These are phyloP conservation scores for Lanmaoa rubissima DNA, from an alignment of 768 basidiomycete genomes.

Conservation along the genomic window DNA sequence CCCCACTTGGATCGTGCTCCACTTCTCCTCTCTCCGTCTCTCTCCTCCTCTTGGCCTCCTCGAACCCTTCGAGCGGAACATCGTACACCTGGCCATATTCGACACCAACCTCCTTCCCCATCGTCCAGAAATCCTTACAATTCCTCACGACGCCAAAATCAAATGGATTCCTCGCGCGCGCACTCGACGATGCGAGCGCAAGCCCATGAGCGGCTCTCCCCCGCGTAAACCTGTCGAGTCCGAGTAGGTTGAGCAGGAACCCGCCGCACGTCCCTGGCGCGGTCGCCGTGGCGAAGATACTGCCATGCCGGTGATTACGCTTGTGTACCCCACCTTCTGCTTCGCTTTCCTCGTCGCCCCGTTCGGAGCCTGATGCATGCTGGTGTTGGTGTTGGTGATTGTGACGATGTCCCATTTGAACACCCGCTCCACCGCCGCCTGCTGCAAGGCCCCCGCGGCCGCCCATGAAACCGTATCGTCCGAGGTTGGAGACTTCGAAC, in stretches of 20 bases:
- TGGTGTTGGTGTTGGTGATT: slow-evolving; percentile 22
- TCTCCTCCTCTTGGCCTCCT: slow-evolving; percentile 63
- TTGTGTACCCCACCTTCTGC: slow-evolving; percentile 34
- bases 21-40: slow-evolving; percentile 45
- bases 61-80: slow-evolving; percentile 82
- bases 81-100: slow-evolving; percentile 90
- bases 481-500: slow-evolving; percentile 91
- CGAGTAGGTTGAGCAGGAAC: slow-evolving; percentile 89
- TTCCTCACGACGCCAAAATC: slow-evolving; percentile 76
- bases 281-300: slow-evolving; percentile 33
- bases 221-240: slow-evolving; percentile 91
- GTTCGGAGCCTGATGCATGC: slow-evolving; percentile 38
- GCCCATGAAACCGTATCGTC: slow-evolving; percentile 96
- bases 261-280: slow-evolving; percentile 36
- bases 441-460: slow-evolving; percentile 74
- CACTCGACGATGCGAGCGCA: slow-evolving; percentile 50
- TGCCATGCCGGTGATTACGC: slow-evolving; percentile 46
- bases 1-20: slow-evolving; percentile 44
- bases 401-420: slow-evolving; percentile 82
- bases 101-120: slow-evolving; percentile 80
- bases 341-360: slow-evolving; percentile 45
- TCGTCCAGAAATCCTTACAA: slow-evolving; percentile 94
- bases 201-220: slow-evolving; percentile 89
- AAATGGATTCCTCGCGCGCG: slow-evolving; percentile 86
- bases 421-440: slow-evolving; percentile 48